phyloP scores from a whole-genome alignment of 371 early-diverging fungal species.

The Apophysomyces sp. region DNA sequence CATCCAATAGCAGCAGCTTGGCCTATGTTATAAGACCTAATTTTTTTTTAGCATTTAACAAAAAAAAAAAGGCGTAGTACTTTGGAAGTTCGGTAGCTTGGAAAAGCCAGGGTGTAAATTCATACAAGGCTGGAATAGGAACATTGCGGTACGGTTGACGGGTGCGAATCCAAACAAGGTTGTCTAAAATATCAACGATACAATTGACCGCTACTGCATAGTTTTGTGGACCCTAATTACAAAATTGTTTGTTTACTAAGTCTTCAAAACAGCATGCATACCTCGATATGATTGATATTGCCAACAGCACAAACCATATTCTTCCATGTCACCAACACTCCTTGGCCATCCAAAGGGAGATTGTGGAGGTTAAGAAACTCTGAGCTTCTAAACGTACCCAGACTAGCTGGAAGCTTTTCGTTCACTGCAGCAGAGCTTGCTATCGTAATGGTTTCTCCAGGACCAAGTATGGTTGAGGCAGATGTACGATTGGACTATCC shows the following conservation, averaged over 20 bases:
- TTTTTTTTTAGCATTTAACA: neutral
- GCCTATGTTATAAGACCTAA: constrained; percentile 56
- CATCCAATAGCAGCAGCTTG: constrained; percentile 63
- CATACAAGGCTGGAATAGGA: constrained; percentile 63
- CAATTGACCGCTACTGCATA: constrained; percentile 73
- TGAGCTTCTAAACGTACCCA: constrained; percentile 40
- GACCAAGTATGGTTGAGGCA: constrained; percentile 24
- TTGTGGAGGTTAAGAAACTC: constrained; percentile 47
- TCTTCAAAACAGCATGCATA: neutral
- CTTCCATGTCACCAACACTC: constrained; percentile 60
- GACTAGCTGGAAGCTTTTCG: constrained; percentile 32
- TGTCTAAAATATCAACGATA: constrained; percentile 70
- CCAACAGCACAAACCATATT: constrained; percentile 73
- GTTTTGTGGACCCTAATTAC: constrained; percentile 48
- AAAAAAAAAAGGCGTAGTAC: constrained; percentile 24
- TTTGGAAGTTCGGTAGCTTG: constrained; percentile 61
- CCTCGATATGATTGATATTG: constrained; percentile 61
- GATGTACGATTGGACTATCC: constrained; percentile 45
- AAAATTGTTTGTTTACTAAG: neutral
- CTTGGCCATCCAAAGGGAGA: constrained; percentile 38
- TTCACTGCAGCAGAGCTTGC: constrained; percentile 29
- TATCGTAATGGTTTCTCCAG: constrained; percentile 28
- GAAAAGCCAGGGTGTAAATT: constrained; percentile 66
- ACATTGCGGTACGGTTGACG: constrained; percentile 56
- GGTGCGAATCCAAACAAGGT: constrained; percentile 51